These are phyloP conservation scores for Mucor sp. DNA, from an alignment of 371 early-diverging fungal genomes.

Conservation along the genomic window DNA sequence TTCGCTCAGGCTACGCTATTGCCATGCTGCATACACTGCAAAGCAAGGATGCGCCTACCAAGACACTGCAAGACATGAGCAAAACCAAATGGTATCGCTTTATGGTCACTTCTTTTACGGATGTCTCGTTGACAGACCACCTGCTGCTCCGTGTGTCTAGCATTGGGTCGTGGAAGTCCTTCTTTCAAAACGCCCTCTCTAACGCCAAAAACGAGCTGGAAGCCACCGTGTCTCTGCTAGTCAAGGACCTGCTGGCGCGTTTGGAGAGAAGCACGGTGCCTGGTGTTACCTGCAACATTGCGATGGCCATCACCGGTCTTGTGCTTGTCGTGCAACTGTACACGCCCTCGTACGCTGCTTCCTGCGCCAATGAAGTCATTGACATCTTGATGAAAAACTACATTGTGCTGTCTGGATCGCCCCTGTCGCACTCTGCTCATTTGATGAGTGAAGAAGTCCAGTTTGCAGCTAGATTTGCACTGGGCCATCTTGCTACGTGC, in stretches of 20 bases:
- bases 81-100: constrained; percentile 53
- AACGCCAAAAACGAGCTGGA: constrained; percentile 29
- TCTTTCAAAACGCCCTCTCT: constrained; percentile 39
- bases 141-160: constrained; percentile 53
- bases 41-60: neutral
- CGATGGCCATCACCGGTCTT: constrained; percentile 56
- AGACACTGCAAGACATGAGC: constrained; percentile 23
- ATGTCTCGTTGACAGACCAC: constrained; percentile 58
- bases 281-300: constrained; percentile 55
- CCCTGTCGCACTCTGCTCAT: constrained; percentile 30
- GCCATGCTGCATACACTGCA: constrained; percentile 38
- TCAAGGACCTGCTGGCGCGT: constrained; percentile 48
- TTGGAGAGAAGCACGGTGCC: constrained; percentile 58
- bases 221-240: constrained; percentile 24
- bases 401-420: constrained; percentile 13
- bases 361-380: constrained; percentile 32
- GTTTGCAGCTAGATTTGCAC: constrained; percentile 52
- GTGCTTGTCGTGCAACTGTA: constrained; percentile 15
- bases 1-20: constrained; percentile 55
- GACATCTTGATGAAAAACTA: constrained; percentile 32
- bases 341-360: constrained; percentile 32
- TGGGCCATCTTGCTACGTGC: constrained; percentile 51
- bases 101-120: constrained; percentile 54
- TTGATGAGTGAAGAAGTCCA: constrained; percentile 62
- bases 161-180: constrained; percentile 48